These are phyloP conservation scores for Stellera chamaejasme DNA, from an alignment of 345 rosid species.

Conservation along the genomic window DNA sequence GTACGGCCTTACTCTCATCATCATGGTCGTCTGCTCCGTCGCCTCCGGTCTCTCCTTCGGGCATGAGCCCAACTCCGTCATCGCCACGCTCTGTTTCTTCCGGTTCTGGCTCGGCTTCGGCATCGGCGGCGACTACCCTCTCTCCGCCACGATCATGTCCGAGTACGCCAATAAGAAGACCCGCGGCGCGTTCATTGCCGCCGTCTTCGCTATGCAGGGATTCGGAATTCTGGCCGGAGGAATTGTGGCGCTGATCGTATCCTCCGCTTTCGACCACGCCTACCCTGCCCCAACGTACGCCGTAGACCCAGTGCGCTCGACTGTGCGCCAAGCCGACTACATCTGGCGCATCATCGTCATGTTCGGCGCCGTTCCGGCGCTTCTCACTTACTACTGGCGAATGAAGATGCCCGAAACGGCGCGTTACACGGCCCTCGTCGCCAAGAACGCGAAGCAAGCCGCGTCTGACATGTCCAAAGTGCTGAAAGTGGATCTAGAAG, in stretches of 20 bases:
- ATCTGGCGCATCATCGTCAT: slow-evolving; percentile 34
- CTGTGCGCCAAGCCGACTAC: slow-evolving; percentile 26
- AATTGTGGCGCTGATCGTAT: slow-evolving; percentile 13
- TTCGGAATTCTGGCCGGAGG: slow-evolving; percentile 21
- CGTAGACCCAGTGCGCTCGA: not conserved
- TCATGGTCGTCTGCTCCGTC: slow-evolving; percentile 27
- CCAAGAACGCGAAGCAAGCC: slow-evolving; percentile 38
- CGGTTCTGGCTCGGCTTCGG: slow-evolving; percentile 36
- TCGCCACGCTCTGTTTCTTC: slow-evolving; percentile 34
- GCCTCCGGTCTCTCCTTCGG: slow-evolving; percentile 32
- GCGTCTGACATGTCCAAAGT: slow-evolving; percentile 43
- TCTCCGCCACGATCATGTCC: slow-evolving; percentile 32
- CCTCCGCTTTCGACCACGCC: slow-evolving; percentile 11
- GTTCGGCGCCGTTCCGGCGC: slow-evolving; percentile 30
- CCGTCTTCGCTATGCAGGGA: slow-evolving; percentile 24
- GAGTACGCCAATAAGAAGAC: slow-evolving; percentile 27
- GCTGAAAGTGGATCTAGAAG: slow-evolving; percentile 27
- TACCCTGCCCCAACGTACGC: slow-evolving; percentile 14
- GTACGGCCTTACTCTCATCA: slow-evolving; percentile 28
- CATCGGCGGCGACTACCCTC: slow-evolving; percentile 26
- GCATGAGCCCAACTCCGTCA: slow-evolving; percentile 13
- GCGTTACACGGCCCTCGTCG: slow-evolving; percentile 38
- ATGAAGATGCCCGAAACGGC: slow-evolving; percentile 41
- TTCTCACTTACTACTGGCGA: slow-evolving; percentile 28
- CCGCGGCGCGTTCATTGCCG: slow-evolving; percentile 16